phyloP scores from a whole-genome alignment of 2,329 filamentous ascomycete species.

The Phaeoacremonium minimum region DNA sequence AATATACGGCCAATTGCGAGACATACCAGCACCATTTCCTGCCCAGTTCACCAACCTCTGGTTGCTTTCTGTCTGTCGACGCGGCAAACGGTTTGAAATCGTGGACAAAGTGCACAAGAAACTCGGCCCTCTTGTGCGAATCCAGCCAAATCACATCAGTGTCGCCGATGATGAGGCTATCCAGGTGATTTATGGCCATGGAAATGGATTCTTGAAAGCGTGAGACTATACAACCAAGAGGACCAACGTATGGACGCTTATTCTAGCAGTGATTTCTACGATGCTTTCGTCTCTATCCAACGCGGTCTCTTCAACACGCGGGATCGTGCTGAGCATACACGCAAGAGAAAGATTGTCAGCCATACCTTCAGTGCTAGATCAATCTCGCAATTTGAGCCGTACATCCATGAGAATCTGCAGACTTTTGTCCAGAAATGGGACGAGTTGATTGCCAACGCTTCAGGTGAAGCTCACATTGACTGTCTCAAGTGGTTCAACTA shows the following conservation, averaged over 20 bases:
- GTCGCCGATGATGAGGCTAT: conserved; percentile 79
- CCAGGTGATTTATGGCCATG: conserved; percentile 71
- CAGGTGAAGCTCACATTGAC: conserved; percentile 61
- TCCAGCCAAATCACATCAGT: conserved; percentile 81
- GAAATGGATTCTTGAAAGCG: conserved; percentile 71
- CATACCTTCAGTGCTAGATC: conserved; percentile 84
- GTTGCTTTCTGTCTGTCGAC: conserved; percentile 64
- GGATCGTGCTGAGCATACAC: conserved; percentile 73
- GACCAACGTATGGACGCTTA: too few species aligned
- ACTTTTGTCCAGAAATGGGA: conserved; percentile 72
- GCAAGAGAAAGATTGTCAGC: conserved; percentile 84
- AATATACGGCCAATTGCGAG: conserved; percentile 44
- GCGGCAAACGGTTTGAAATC: conserved; percentile 57
- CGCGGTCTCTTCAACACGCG: conserved; percentile 88
- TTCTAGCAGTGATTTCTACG: conserved; percentile 71
- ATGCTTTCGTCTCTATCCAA: conserved; percentile 83
- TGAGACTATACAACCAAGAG: conserved; percentile 32
- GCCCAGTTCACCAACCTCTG: conserved; percentile 72
- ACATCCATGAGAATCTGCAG: conserved; percentile 76
- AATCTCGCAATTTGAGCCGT: conserved; percentile 81
- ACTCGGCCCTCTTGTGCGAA: conserved; percentile 73
- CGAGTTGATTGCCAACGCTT: conserved; percentile 43
- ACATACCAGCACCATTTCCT: conserved; percentile 59
- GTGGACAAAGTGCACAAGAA: conserved; percentile 74
- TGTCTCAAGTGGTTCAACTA: conserved; percentile 77